Percentiles rank a stretch among this genome's conserved stretches.
Conservation (phyloP, 345 rosid genomes). For the Linum tenue region DNA sequence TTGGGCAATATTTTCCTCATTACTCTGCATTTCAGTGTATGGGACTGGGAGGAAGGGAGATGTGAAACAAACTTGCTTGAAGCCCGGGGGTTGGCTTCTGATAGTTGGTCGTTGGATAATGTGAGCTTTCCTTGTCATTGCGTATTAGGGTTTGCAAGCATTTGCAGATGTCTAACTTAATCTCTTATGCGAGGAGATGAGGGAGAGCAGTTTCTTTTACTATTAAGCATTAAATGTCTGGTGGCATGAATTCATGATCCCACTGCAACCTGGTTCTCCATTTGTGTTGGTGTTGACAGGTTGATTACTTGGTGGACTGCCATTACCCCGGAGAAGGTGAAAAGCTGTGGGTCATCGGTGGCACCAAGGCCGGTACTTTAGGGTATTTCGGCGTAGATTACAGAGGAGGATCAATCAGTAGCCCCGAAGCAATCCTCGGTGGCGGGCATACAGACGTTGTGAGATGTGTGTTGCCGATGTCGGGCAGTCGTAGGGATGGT, state of each 20-base stretch:
- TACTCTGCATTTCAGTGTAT: constrained; percentile 35
- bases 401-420: constrained; percentile 37
- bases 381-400: constrained; percentile 77
- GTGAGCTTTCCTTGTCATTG: constrained; percentile 23
- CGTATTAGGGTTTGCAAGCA: neutral
- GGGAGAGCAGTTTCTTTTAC: no score
- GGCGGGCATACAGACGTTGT: constrained; percentile 78
- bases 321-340: constrained; percentile 52
- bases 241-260: neutral
- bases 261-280: neutral
- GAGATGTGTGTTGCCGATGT: constrained; percentile 62
- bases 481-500: constrained; percentile 22
- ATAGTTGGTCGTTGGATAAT: constrained; percentile 56
- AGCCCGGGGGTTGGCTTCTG: constrained; percentile 75
- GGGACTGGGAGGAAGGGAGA: constrained; percentile 71
- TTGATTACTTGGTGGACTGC: constrained; percentile 90
- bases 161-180: no score
- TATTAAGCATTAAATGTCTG: neutral
- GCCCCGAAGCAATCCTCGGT: constrained; percentile 63
- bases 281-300: constrained; percentile 34
- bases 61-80: constrained; percentile 53
- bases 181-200: no score
- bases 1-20: neutral
- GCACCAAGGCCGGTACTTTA: constrained; percentile 57
- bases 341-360: constrained; percentile 80